phyloP scores from a whole-genome alignment of 2,329 filamentous ascomycete species.

The Aspergillus transmontanensis region DNA sequence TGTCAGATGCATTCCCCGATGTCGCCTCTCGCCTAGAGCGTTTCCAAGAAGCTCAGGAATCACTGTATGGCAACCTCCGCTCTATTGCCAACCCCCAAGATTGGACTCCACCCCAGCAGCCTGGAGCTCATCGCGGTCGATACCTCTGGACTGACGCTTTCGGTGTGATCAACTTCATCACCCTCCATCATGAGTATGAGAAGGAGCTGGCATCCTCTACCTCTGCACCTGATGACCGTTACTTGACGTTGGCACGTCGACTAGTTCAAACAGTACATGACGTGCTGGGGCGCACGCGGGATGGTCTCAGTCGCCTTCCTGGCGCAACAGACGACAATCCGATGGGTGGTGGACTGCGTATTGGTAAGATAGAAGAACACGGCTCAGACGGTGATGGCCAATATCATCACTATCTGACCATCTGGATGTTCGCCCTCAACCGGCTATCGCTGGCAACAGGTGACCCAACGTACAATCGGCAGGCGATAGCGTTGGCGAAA shows the following conservation, averaged over 20 bases:
- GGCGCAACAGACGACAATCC: slow-evolving; percentile 56
- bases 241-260: slow-evolving; percentile 52
- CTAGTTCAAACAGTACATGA: slow-evolving; percentile 57
- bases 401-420: slow-evolving; percentile 63
- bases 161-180: slow-evolving; percentile 61
- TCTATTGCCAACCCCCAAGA: slow-evolving; percentile 30
- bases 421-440: slow-evolving; percentile 66
- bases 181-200: slow-evolving; percentile 49
- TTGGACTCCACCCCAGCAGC: slow-evolving; percentile 55
- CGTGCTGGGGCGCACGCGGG: slow-evolving; percentile 55
- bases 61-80: slow-evolving; percentile 43
- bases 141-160: slow-evolving; percentile 66
- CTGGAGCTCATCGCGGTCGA: slow-evolving; percentile 59
- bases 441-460: slow-evolving; percentile 53
- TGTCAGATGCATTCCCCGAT: slow-evolving; percentile 16
- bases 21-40: slow-evolving; percentile 26
- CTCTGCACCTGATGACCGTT: slow-evolving; percentile 35
- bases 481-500: slow-evolving; percentile 56
- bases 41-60: slow-evolving; percentile 43
- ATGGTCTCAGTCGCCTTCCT: slow-evolving; percentile 50
- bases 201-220: slow-evolving; percentile 10
- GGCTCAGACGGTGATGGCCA: slow-evolving; percentile 61
- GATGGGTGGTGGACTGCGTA: slow-evolving; percentile 58
- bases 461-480: slow-evolving; percentile 51
- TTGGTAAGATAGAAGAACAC: slow-evolving; percentile 55